These are phyloP conservation scores for Leccinum huronense DNA, from an alignment of 1,284 basidiomycete genomes.

Conservation along the genomic window DNA sequence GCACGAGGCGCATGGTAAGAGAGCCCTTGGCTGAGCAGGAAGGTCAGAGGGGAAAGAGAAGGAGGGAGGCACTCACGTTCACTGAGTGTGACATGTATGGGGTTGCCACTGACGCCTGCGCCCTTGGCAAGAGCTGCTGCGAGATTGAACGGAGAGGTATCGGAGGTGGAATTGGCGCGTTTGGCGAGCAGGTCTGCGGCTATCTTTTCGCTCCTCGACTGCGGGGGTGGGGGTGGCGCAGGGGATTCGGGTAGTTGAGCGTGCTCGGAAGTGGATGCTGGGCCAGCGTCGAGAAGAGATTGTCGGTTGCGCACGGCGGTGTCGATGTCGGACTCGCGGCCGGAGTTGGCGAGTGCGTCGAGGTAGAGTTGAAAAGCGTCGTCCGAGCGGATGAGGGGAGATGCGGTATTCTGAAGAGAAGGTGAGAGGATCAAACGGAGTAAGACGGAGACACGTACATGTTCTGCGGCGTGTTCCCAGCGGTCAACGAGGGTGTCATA, in stretches of 20 bases:
- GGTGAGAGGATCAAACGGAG: not conserved
- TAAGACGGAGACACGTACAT: conserved; percentile 49
- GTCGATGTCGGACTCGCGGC: conserved; percentile 55
- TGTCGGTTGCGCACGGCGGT: conserved; percentile 68
- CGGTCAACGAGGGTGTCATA: conserved; percentile 70
- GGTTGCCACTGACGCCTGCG: conserved; percentile 49
- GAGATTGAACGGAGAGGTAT: conserved; percentile 26
- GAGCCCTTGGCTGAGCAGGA: conserved; percentile 57
- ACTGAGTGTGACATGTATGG: conserved; percentile 76
- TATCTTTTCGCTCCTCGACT: conserved; percentile 49
- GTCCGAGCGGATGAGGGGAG: conserved; percentile 65
- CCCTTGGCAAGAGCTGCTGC: conserved; percentile 42
- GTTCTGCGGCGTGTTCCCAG: conserved; percentile 80
- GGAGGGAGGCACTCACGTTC: conserved; percentile 56
- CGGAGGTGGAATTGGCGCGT: conserved; percentile 21
- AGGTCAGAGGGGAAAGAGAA: not conserved
- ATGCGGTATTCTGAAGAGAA: conserved; percentile 53
- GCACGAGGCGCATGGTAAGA: conserved; percentile 59
- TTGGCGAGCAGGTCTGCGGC: conserved; percentile 57
- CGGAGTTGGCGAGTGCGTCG: conserved; percentile 60
- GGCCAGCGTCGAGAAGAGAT: conserved; percentile 48
- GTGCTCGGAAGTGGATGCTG: conserved; percentile 15
- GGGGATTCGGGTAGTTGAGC: conserved; percentile 17
- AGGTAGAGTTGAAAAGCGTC: conserved; percentile 73
- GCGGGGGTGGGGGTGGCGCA: conserved; percentile 23